Evolutionary conservation across 148 eudicot genomes (phyloP).

Genomic region (Cornus controversa): DNA sequence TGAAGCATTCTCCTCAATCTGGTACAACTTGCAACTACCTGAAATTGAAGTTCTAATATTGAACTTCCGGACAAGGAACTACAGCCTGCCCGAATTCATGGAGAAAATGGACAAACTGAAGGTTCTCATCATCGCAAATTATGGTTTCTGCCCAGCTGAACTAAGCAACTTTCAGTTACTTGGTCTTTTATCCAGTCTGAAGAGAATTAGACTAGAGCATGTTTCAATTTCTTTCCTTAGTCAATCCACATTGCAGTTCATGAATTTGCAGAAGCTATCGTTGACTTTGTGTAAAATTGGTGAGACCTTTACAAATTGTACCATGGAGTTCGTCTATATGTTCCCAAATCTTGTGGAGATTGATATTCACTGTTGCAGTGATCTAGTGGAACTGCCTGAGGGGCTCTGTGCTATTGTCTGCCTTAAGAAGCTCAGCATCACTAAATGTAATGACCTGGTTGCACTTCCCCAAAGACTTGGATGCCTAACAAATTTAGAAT

Average conservation of each 20-base stretch:
- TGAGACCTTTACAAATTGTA: slow-evolving; percentile 12
- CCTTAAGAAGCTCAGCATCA: slow-evolving; percentile 23
- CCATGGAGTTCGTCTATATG: background rate
- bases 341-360: slow-evolving; percentile 27
- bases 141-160: slow-evolving; percentile 19
- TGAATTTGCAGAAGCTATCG: slow-evolving; percentile 33
- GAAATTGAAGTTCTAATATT: slow-evolving; percentile 27
- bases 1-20: slow-evolving; percentile 24
- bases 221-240: slow-evolving; percentile 12
- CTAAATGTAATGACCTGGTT: slow-evolving; percentile 25
- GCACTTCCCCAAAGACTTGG: slow-evolving; percentile 19
- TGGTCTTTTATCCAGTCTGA: slow-evolving; percentile 16
- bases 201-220: slow-evolving; percentile 30
- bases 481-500: slow-evolving; percentile 17
- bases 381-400: slow-evolving; percentile 23
- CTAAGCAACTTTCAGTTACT: slow-evolving; percentile 11
- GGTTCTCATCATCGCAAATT: slow-evolving; percentile 24
- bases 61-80: slow-evolving; percentile 11
- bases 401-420: slow-evolving; percentile 10
- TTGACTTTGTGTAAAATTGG: slow-evolving; percentile 26
- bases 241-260: slow-evolving; percentile 10
- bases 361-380: slow-evolving; percentile 25
- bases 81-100: slow-evolving; percentile 21
- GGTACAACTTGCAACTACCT: slow-evolving; percentile 23
- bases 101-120: slow-evolving; percentile 18